These are phyloP conservation scores for Skeletonema marinoi DNA, from an alignment of 108 stramenopile genomes.

Conservation along the genomic window DNA sequence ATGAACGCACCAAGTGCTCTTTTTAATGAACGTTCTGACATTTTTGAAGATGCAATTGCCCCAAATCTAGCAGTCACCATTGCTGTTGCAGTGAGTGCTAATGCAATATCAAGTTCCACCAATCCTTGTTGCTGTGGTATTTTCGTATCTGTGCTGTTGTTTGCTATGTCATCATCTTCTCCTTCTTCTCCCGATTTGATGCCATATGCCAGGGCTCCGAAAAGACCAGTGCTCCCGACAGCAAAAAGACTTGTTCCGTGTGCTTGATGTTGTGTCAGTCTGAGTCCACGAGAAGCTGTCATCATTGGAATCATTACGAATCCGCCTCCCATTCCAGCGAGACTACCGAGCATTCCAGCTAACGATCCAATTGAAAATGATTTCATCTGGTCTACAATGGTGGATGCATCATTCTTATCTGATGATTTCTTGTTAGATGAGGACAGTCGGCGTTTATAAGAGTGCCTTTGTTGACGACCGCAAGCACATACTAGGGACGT, in stretches of 20 bases:
- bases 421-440: not conserved
- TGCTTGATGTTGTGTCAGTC: slow-evolving; percentile 88
- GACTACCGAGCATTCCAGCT: slow-evolving; percentile 81
- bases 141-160: not conserved
- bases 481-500: not conserved
- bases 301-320: slow-evolving; percentile 89
- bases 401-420: not conserved
- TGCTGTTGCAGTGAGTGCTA: slow-evolving; percentile 71
- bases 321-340: slow-evolving; percentile 94
- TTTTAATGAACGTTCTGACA: slow-evolving; percentile 57
- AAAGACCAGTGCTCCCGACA: slow-evolving; percentile 86
- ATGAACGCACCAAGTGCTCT: slow-evolving; percentile 84
- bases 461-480: not conserved
- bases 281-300: slow-evolving; percentile 49
- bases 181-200: slow-evolving; percentile 8
- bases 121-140: slow-evolving; percentile 21
- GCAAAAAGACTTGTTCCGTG: slow-evolving; percentile 92
- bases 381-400: slow-evolving; percentile 28
- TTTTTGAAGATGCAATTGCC: slow-evolving; percentile 52
- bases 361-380: slow-evolving; percentile 70
- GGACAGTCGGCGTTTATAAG: not conserved
- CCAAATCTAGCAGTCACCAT: slow-evolving; percentile 83
- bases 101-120: slow-evolving; percentile 78
- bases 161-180: not conserved
- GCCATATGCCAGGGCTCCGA: slow-evolving; percentile 82